Conservation (phyloP, 2,329 filamentous ascomycete genomes). For the Apiospora arundinis region DNA sequence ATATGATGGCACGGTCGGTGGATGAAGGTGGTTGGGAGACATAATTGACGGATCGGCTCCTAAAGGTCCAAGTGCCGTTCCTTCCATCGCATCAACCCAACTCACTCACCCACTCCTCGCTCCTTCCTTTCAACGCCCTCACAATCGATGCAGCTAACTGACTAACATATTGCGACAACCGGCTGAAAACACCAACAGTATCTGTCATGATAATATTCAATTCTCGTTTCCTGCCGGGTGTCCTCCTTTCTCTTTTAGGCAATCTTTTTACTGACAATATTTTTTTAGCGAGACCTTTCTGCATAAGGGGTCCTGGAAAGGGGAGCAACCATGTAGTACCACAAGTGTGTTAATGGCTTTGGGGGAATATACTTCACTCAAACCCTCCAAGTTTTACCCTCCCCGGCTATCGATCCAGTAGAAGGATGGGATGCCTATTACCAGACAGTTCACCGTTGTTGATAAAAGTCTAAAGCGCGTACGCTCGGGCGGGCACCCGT, state of each 20-base stretch:
- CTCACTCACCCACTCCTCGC: background rate
- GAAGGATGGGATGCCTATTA: background rate
- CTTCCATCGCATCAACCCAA: background rate
- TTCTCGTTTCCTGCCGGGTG: background rate
- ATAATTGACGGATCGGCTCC: constrained; percentile 7
- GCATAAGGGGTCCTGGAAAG: background rate
- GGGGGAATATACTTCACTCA: background rate
- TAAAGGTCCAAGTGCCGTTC: background rate
- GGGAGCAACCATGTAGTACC: background rate
- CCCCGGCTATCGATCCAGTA: background rate
- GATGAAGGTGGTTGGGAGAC: background rate
- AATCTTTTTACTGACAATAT: background rate
- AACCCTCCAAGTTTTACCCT: background rate
- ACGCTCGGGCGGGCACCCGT: constrained; percentile 6
- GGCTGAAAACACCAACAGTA: too few relatives aligned
- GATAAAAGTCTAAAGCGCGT: background rate
- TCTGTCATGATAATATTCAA: background rate
- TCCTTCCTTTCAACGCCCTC: background rate
- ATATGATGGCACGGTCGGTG: background rate
- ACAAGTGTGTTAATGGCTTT: background rate
- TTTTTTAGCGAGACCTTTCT: background rate
- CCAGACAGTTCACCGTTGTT: constrained; percentile 1
- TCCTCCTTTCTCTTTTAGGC: background rate
- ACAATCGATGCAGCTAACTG: background rate
- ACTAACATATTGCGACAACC: background rate